Conservation (phyloP, 2,329 filamentous ascomycete genomes). For the Magnaporthiopsis rhizophila region DNA sequence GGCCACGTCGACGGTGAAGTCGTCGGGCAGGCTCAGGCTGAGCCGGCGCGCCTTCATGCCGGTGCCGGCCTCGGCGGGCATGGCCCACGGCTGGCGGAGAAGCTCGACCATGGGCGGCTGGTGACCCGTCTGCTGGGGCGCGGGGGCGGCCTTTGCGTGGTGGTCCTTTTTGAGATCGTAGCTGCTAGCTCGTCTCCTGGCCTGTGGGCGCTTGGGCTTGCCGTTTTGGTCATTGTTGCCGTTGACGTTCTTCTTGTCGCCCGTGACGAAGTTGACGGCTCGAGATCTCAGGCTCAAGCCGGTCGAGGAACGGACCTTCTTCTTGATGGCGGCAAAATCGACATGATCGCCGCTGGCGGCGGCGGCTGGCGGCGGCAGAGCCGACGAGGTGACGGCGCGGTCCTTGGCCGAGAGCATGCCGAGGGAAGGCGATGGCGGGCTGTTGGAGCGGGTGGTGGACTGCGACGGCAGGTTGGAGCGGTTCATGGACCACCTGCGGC, state of each 20-base stretch:
- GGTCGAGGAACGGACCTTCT: conserved; percentile 44
- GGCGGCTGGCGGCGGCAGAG: conserved; percentile 12
- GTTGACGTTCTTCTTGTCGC: conserved; percentile 15
- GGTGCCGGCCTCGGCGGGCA: conserved; percentile 60
- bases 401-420: conserved; percentile 28
- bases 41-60: conserved; percentile 73
- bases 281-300: conserved; percentile 40
- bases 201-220: conserved; percentile 13
- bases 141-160: conserved; percentile 10
- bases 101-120: conserved; percentile 21
- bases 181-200: conserved; percentile 37
- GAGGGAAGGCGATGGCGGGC: conserved; percentile 40
- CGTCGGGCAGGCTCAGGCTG: conserved; percentile 65
- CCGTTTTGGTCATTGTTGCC: conserved; percentile 16
- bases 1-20: conserved; percentile 63
- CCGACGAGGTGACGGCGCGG: conserved; percentile 12
- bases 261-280: conserved; percentile 38
- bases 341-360: conserved; percentile 20
- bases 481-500: conserved; percentile 38
- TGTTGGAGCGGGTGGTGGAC: conserved; percentile 37
- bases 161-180: conserved; percentile 31
- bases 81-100: conserved; percentile 39
- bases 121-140: conserved; percentile 13
- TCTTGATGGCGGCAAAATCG: conserved; percentile 37
- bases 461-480: conserved; percentile 31